Evolutionary conservation across 2,329 filamentous ascomycete genomes (phyloP).

Genomic region (Fusarium buharicum): DNA sequence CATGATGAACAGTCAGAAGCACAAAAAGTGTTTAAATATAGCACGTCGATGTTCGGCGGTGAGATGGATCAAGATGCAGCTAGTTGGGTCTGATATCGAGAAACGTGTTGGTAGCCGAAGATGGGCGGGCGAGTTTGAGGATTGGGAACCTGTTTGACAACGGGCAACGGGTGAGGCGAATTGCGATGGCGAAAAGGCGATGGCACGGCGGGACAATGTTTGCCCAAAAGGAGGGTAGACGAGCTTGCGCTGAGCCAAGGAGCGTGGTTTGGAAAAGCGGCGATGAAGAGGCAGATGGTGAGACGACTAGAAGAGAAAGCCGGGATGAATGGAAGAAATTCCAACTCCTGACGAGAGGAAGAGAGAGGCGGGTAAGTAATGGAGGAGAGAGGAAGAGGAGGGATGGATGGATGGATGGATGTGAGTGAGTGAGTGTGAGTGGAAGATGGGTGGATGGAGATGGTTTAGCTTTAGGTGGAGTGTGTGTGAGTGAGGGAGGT

Average conservation of each 20-base stretch:
- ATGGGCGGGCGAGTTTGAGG: conserved; percentile 39
- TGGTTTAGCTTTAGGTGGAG: conserved; percentile 41
- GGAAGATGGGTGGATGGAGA: conserved; percentile 43
- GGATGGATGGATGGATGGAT: conserved; percentile 34
- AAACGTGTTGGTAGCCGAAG: conserved; percentile 39
- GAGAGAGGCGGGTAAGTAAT: conserved; percentile 44
- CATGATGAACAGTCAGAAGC: conserved; percentile 65
- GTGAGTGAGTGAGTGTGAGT: conserved; percentile 27
- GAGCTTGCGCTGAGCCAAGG: conserved; percentile 53
- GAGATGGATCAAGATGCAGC: conserved; percentile 38
- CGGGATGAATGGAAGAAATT: conserved; percentile 55
- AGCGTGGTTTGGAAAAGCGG: conserved; percentile 51
- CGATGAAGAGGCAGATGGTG: conserved; percentile 52
- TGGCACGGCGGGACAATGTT: conserved; percentile 49
- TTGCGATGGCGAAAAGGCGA: conserved; percentile 45
- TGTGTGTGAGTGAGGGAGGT: conserved; percentile 22
- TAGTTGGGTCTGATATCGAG: conserved; percentile 39
- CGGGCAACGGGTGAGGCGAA: conserved; percentile 42
- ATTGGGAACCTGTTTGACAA: conserved; percentile 40
- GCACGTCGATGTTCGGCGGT: conserved; percentile 54
- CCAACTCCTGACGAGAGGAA: conserved; percentile 49
- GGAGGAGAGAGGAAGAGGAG: conserved; percentile 39
- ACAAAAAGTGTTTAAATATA: conserved; percentile 45
- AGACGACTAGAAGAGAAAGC: conserved; percentile 55
- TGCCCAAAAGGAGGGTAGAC: conserved; percentile 54